Evolutionary conservation across 2,329 filamentous ascomycete genomes (phyloP), one percentile per base, ranked within the genome.

Genomic region (Fusarium piperis): DNA sequence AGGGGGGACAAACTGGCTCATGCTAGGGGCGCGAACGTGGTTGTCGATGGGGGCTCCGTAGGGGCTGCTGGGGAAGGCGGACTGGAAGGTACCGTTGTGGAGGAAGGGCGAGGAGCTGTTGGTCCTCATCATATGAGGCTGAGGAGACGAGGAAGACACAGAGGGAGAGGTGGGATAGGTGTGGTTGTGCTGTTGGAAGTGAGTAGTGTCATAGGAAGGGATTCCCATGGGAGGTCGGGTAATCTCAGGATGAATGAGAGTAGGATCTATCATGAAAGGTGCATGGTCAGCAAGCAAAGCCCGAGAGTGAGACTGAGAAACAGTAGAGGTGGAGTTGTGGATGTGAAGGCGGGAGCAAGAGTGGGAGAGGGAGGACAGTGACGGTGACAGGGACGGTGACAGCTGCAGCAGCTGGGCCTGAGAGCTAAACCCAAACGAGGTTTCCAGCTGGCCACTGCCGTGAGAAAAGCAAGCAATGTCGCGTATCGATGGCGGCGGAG

Each of bases 21-120:
- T 86, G 55, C 93, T 95, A 60, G 89, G 89, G 57, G 92, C 86
- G 46, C 92, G 87, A 63, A 87, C 85, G 33, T 81, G 81, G 55
- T 78, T 71, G 51, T 83, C 80, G 68, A 84, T 80, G 16, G 87
- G 83, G 2, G 85, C 81, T 36, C 82, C 81, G 78, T 85, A 89
- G 11, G 87, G 87, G 74, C 86, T 87, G 79, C 90, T 91, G 44
- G 82, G 78, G 68, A 83, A 86, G 68, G 82, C 83, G 44, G 86
- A 85, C 72, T 88, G 85, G 75, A 86, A 90, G 69, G 82, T 78
- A 46, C 85, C 82, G 70, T 83, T 85, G 70, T 88, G 88, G 67
- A 92, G 85, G 76, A 90, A 92, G 4, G 92, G 92, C n/a, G 92
- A 93, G 15, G 88, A 85, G 77, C 87, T 90, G 68, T 85, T 87